Conservation (phyloP, 2,329 filamentous ascomycete species). For the Penicillium sp. region DNA sequence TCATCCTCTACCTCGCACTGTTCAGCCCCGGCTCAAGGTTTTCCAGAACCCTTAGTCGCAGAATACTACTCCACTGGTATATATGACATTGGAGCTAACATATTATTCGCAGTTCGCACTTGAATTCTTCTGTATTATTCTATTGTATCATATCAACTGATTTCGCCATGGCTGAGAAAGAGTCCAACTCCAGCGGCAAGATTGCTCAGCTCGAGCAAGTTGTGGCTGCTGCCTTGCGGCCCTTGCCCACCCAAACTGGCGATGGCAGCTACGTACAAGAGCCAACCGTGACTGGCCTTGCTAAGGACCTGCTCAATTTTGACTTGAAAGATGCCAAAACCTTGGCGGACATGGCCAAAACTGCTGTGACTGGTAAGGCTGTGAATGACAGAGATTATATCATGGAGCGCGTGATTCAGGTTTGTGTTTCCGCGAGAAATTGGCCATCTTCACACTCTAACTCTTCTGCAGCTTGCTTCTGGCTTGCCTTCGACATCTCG, state of each 20-base stretch:
- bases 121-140: not conserved
- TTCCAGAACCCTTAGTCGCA: not conserved
- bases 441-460: constrained; percentile 1
- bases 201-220: constrained; percentile 39
- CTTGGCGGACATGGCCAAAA: constrained; percentile 40
- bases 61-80: not conserved
- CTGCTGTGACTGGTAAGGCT: constrained; percentile 48
- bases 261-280: constrained; percentile 40
- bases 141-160: not conserved
- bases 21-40: not conserved
- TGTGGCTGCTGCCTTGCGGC: constrained; percentile 41
- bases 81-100: not conserved
- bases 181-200: constrained; percentile 27
- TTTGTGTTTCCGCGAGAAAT: constrained; percentile 10
- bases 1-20: not conserved
- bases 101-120: not conserved
- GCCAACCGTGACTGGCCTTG: constrained; percentile 32
- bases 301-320: constrained; percentile 47
- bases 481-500: constrained; percentile 36
- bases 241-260: constrained; percentile 41
- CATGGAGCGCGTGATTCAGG: constrained; percentile 57
- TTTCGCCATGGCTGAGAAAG: constrained; percentile 20
- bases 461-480: constrained; percentile 30
- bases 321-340: constrained; percentile 46
- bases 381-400: constrained; percentile 61